These are phyloP conservation scores for Rhizophora apiculata DNA, from an alignment of 345 rosid species.

Conservation along the genomic window DNA sequence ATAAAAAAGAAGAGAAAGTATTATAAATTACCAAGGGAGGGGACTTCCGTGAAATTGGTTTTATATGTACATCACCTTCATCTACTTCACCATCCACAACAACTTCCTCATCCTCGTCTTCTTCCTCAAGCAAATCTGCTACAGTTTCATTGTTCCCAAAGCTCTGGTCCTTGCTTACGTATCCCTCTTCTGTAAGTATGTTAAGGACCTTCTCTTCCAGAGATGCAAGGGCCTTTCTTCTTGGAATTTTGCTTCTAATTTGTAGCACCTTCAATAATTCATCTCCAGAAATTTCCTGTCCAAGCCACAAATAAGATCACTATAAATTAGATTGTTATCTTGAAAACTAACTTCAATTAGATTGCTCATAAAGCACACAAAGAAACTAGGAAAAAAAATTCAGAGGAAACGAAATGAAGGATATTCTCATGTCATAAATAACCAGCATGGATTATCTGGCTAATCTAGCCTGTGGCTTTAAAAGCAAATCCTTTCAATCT, in stretches of 20 bases:
- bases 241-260: slow-evolving; percentile 72
- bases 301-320: slow-evolving; percentile 10
- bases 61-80: slow-evolving; percentile 97
- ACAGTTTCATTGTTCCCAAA: slow-evolving; percentile 54
- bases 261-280: slow-evolving; percentile 70
- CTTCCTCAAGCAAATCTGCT: slow-evolving; percentile 73
- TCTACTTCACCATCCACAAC: slow-evolving; percentile 97
- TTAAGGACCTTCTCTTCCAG: slow-evolving; percentile 77
- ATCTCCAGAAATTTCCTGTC: slow-evolving; percentile 85
- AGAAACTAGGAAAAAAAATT: not conserved
- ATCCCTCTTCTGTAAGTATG: slow-evolving; percentile 86
- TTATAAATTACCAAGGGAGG: slow-evolving; percentile 60
- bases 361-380: not conserved
- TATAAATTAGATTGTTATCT: not conserved
- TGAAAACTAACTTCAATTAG: not conserved
- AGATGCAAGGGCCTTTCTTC: slow-evolving; percentile 80
- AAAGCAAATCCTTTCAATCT: slow-evolving; percentile 8
- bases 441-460: not conserved
- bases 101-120: slow-evolving; percentile 97
- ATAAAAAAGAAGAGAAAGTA: slow-evolving; percentile 5
- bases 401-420: not conserved
- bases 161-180: slow-evolving; percentile 54
- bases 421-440: not conserved
- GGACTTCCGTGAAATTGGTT: slow-evolving; percentile 66
- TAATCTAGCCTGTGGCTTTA: not conserved